phyloP scores from a whole-genome alignment of 345 rosid species.

The Eucalyptus grandis region DNA sequence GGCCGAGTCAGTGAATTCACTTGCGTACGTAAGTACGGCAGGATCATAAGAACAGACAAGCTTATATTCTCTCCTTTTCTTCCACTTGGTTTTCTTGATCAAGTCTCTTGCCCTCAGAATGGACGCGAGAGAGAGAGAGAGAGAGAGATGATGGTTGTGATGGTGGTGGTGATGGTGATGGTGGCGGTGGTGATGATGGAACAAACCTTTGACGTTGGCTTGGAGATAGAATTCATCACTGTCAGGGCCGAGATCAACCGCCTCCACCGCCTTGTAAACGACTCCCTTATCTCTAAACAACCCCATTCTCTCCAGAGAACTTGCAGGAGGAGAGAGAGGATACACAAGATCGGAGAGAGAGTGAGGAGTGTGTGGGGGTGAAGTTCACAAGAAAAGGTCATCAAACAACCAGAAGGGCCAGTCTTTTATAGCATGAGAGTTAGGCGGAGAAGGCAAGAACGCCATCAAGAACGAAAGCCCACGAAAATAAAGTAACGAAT shows the following conservation, averaged over 20 bases:
- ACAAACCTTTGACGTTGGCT: conserved; percentile 57
- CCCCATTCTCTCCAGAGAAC: conserved; percentile 16
- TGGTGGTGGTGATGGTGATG: not conserved
- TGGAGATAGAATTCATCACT: conserved; percentile 26
- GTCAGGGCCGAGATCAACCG: conserved; percentile 27
- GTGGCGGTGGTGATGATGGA: not conserved
- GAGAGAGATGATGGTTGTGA: too few species aligned
- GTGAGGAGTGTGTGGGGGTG: not conserved
- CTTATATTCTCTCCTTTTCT: not conserved
- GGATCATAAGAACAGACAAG: not conserved
- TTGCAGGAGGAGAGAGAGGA: not conserved
- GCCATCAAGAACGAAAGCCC: not conserved
- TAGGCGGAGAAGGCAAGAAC: conserved; percentile 6
- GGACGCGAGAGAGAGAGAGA: not conserved
- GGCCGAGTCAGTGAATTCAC: not conserved
- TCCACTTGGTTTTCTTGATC: not conserved
- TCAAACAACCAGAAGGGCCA: not conserved
- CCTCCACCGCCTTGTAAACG: conserved; percentile 31
- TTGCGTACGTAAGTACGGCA: not conserved
- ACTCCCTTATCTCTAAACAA: conserved; percentile 17
- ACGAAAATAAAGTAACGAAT: not conserved
- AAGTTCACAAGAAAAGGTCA: not conserved
- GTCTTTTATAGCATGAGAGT: not conserved
- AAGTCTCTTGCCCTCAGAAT: not conserved
- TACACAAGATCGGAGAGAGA: not conserved